phyloP scores from a whole-genome alignment of 768 basidiomycete species.

The Tulasnella calospora region DNA sequence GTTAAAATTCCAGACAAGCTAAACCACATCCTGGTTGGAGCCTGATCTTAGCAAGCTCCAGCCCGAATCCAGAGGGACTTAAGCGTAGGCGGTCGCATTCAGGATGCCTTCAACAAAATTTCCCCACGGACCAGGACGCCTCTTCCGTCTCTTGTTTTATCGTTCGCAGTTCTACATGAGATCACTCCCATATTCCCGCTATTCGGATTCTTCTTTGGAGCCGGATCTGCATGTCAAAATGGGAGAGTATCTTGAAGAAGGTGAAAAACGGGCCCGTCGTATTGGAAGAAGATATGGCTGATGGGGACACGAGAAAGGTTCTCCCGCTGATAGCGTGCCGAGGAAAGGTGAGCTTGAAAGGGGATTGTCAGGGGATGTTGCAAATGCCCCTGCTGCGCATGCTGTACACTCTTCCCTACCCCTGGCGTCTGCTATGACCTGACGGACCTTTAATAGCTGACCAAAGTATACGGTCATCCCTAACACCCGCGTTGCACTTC shows the following conservation, averaged over 20 bases:
- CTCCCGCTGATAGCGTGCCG: slow-evolving; percentile 6
- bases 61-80: no score
- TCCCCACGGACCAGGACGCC: slow-evolving; percentile 72
- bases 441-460: background rate
- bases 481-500: background rate
- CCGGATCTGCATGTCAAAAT: slow-evolving; percentile 42
- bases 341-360: slow-evolving; percentile 34
- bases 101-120: slow-evolving; percentile 48
- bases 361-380: slow-evolving; percentile 65
- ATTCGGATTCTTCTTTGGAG: slow-evolving; percentile 64
- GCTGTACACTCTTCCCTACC: slow-evolving; percentile 65
- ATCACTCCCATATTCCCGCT: slow-evolving; percentile 75
- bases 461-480: background rate
- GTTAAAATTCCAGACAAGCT: no score
- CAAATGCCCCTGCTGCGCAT: slow-evolving; percentile 79
- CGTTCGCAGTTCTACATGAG: slow-evolving; percentile 83
- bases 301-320: slow-evolving; percentile 66
- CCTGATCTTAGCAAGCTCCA: no score
- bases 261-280: slow-evolving; percentile 61
- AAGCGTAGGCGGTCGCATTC: no score
- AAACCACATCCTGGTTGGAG: no score
- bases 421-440: background rate
- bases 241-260: slow-evolving; percentile 68
- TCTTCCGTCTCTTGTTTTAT: slow-evolving; percentile 66
- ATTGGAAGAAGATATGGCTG: slow-evolving; percentile 74